Evolutionary conservation across 2,329 filamentous ascomycete genomes (phyloP), one percentile per base, ranked within the genome.

Genomic region (Sclerotinia sclerotiorum): DNA sequence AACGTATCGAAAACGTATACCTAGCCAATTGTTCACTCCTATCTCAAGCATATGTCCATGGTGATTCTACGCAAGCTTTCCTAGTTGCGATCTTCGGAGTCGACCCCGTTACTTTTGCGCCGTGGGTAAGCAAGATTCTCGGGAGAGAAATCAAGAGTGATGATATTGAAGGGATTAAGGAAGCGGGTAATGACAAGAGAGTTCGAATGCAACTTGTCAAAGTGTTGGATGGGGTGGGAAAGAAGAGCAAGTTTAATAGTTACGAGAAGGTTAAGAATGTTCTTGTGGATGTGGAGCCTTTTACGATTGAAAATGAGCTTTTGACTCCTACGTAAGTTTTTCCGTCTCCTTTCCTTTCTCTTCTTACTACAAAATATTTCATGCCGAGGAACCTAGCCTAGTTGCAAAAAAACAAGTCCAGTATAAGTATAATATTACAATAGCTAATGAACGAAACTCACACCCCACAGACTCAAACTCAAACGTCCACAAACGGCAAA

Each of bases 1-100:
- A 99, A 82, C 92, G 94, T 68, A 92, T 99, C 77, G 95, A 99
- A 83, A 97, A 97, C 79, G 90, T 97, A 48, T 96, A 94, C 79
- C 84, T 96, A 71, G 92, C 91, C 71, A 93, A 90, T 81, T 89
- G 89, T 71, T 90, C 87, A 72, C 88, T 94, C 74, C 82, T 98
- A 35, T 86, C 88, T 29, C 90, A 90, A 77, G 93, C 90, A 3
- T 97, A 92, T 77, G 92, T 98, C 35, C 94, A 99, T 80, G 95
- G 95, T 52, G 94, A 98, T 78, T 88, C 88, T 70, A 85, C 90
- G 70, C 89, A 98, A 82, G 89, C 91, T 0, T 88, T 85, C 77
- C 84, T 98, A 13, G 93, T 99, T 0, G 93, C 84, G 63, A 86
- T 99, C 71, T 94, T 98, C 70, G 95, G 93, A 68, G 84, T 99